These are phyloP conservation scores for Mychonastes homosphaera DNA, from an alignment of 139 green algal genomes.

Conservation along the genomic window DNA sequence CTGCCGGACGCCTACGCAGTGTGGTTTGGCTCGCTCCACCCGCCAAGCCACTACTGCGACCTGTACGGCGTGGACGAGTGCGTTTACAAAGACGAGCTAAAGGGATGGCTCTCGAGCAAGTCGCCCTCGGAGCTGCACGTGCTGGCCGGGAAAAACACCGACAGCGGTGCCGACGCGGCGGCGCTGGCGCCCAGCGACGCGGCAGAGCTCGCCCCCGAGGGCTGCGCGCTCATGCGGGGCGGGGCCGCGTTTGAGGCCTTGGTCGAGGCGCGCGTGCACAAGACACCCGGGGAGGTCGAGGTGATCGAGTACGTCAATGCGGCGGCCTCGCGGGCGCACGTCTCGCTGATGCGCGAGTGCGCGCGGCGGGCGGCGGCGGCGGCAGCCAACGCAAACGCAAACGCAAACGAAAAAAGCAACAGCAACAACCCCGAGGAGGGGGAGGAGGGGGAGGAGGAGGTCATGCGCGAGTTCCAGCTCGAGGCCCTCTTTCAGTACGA, in stretches of 20 bases:
- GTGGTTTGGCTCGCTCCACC: slow-evolving; percentile 74
- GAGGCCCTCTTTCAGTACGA: slow-evolving; percentile 59
- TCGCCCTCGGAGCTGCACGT: slow-evolving; percentile 46
- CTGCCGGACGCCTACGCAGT: slow-evolving; percentile 65
- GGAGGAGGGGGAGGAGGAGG: slow-evolving; percentile 24
- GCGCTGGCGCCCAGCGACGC: not conserved
- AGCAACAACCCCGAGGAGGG: no score
- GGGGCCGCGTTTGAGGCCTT: slow-evolving; percentile 9
- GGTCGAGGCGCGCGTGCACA: slow-evolving; percentile 45
- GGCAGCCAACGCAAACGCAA: no score
- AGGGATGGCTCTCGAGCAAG: slow-evolving; percentile 25
- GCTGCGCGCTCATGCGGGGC: slow-evolving; percentile 8
- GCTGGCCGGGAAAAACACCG: slow-evolving; percentile 53
- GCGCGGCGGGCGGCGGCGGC: slow-evolving; percentile 6
- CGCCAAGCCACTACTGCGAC: slow-evolving; percentile 24
- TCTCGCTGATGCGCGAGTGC: slow-evolving; percentile 54
- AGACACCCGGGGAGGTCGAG: slow-evolving; percentile 55
- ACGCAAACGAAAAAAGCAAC: no score
- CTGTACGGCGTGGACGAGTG: slow-evolving; percentile 73
- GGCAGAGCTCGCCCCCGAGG: not conserved
- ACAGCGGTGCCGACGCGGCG: slow-evolving; percentile 31
- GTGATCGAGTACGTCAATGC: slow-evolving; percentile 61
- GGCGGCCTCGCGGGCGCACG: slow-evolving; percentile 49
- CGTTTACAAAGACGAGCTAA: slow-evolving; percentile 69
- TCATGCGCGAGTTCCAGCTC: slow-evolving; percentile 67